Conservation (phyloP, 768 basidiomycete genomes). For the Russula lepida region DNA sequence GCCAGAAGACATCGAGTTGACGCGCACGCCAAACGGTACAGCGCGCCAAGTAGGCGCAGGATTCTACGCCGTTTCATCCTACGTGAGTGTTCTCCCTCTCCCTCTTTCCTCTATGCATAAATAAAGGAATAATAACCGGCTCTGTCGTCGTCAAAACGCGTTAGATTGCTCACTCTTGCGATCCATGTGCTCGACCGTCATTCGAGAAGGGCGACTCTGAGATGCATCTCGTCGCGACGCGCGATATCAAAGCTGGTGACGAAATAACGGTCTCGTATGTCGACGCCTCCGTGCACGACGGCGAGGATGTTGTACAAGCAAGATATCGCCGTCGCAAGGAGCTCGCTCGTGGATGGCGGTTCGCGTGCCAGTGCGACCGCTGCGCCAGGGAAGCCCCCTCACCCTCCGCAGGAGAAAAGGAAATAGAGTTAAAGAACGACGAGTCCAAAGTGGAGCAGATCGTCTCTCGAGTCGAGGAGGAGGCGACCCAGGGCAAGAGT, state of each 20-base stretch:
- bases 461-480: slow-evolving; percentile 22
- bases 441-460: slow-evolving; percentile 40
- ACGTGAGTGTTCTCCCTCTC: slow-evolving; percentile 33
- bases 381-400: slow-evolving; percentile 47
- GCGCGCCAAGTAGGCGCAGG: slow-evolving; percentile 67
- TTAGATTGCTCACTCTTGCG: slow-evolving; percentile 65
- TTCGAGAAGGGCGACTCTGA: slow-evolving; percentile 62
- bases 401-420: slow-evolving; percentile 22
- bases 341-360: slow-evolving; percentile 74
- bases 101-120: background rate
- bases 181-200: slow-evolving; percentile 54
- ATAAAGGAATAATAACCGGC: background rate
- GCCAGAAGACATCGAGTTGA: slow-evolving; percentile 65
- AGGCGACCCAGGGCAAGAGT: background rate
- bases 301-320: slow-evolving; percentile 46
- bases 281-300: slow-evolving; percentile 49
- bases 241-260: slow-evolving; percentile 65
- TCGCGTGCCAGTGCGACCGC: slow-evolving; percentile 63
- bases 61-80: slow-evolving; percentile 69
- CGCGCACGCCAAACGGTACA: slow-evolving; percentile 72
- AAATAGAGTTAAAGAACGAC: slow-evolving; percentile 35
- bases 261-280: slow-evolving; percentile 70
- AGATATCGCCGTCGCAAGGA: slow-evolving; percentile 60
- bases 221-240: slow-evolving; percentile 58
- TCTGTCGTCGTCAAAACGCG: background rate